Base-by-base conservation (phyloP, 2,329 filamentous ascomycete genomes). In the Nakataea oryzae region DNA sequence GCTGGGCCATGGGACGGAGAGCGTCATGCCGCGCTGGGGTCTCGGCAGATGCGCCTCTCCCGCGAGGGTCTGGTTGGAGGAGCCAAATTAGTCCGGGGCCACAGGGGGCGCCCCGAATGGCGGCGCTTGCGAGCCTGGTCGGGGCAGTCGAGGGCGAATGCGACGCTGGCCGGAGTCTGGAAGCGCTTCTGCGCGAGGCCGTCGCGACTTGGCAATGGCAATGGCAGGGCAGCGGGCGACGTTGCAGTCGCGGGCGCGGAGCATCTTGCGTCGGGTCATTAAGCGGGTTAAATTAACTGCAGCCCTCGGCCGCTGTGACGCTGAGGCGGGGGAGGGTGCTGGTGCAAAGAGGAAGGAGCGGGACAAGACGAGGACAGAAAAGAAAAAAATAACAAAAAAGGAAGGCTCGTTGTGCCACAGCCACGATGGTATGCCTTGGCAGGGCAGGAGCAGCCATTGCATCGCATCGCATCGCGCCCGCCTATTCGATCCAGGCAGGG, bases 401-500 rank as follows among this genome's bases (percentile, higher is more conserved):
- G 7, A 41, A 14, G 17, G 12, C 34, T 17, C n/a, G 34, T 8
- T 41, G 2, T 14, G 13, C 34, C 30, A 8, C 9, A 32, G 30
- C 30, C 30, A 9, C 3, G 30, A 8, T 12, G n/a, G n/a, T n/a
- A n/a, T n/a, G n/a, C n/a, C n/a, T n/a, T n/a, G n/a, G n/a, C n/a
- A n/a, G n/a, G n/a, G n/a, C n/a, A n/a, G n/a, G n/a, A n/a, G n/a
- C n/a, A n/a, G n/a, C n/a, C n/a, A n/a, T n/a, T n/a, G n/a, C n/a
- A n/a, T n/a, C n/a, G n/a, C n/a, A n/a, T n/a, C n/a, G n/a, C n/a
- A n/a, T n/a, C n/a, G n/a, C n/a, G n/a, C n/a, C n/a, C n/a, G n/a
- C n/a, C n/a, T n/a, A n/a, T n/a, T n/a, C 60, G 60, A 61, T 56
- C 60, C 60, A 56, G 54, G 70, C 71, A 72, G 71, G 71, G 70